phyloP scores from a whole-genome alignment of 1,284 basidiomycete genomes.

The Sanghuangporus weigelae region DNA sequence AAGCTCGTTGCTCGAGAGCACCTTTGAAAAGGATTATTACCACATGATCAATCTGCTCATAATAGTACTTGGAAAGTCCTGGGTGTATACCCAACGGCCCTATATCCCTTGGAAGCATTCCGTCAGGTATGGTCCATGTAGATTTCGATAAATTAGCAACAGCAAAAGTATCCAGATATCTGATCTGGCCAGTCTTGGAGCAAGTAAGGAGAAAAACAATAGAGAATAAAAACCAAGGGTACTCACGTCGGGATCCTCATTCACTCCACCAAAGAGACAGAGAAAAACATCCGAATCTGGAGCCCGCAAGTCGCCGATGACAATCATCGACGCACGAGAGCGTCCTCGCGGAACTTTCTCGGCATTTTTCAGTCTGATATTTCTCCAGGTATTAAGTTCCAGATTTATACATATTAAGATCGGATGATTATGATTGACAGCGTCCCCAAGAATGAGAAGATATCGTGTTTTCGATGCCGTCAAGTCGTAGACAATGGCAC shows the following conservation, averaged over 20 bases:
- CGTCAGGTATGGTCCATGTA: not conserved
- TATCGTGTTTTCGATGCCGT: not conserved
- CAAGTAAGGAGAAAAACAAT: too few relatives aligned
- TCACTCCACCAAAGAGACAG: conserved; percentile 5
- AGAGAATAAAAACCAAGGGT: too few relatives aligned
- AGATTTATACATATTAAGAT: conserved; percentile 7
- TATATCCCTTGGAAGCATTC: not conserved
- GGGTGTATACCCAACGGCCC: not conserved
- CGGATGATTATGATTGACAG: not conserved
- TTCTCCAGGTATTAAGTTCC: conserved; percentile 1
- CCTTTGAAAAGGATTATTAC: not conserved
- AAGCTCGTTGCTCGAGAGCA: not conserved
- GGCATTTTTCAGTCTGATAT: conserved; percentile 1
- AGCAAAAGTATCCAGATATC: not conserved
- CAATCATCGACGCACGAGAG: not conserved
- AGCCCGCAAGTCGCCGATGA: not conserved
- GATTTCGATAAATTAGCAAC: not conserved
- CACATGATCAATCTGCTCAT: not conserved
- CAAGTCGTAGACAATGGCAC: conserved; percentile 2
- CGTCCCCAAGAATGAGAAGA: conserved; percentile 5
- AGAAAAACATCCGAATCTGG: not conserved
- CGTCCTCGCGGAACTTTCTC: not conserved
- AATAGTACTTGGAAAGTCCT: not conserved
- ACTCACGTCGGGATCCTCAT: not conserved
- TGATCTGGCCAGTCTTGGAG: not conserved